A percentile compares a stretch with the other conserved stretches of the same genome.
phyloP scores from a whole-genome alignment of 345 rosid genomes.

The Noccaea caerulescens region DNA sequence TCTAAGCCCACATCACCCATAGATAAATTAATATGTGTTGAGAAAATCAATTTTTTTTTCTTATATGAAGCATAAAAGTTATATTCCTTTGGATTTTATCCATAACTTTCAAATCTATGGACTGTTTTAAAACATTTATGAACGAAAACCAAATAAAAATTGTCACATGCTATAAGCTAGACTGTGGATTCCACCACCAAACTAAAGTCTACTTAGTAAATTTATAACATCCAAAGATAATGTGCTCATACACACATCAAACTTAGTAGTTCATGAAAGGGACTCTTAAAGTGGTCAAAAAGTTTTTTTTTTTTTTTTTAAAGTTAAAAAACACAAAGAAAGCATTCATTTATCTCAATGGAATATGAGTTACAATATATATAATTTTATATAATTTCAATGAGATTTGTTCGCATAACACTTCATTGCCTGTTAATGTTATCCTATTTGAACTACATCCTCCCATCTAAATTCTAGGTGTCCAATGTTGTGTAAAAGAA shows the following conservation, averaged over 20 bases:
- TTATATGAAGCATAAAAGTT: background rate
- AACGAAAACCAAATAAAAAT: background rate
- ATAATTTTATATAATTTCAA: background rate
- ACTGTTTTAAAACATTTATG: background rate
- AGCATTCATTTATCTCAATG: constrained; percentile 2
- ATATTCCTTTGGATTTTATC: constrained; percentile 1
- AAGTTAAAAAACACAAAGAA: background rate
- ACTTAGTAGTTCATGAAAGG: constrained; percentile 36
- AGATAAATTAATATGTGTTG: background rate
- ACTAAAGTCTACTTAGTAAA: constrained; percentile 29
- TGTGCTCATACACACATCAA: constrained; percentile 29
- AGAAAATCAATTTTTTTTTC: background rate
- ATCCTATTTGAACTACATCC: background rate
- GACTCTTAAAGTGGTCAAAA: constrained; percentile 30
- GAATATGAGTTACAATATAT: background rate
- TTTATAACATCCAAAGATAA: constrained; percentile 11
- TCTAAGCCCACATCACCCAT: background rate
- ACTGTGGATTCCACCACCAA: constrained; percentile 21
- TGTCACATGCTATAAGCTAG: constrained; percentile 17
- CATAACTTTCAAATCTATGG: background rate
- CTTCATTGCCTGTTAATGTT: background rate
- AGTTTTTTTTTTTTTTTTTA: no score
- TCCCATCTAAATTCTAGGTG: background rate
- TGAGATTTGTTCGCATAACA: background rate
- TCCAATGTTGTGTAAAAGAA: no score